Percentiles rank a stretch among this genome's conserved stretches.
These are phyloP conservation scores for Erysimum pusillum DNA, from an alignment of 441 rosid species.

Conservation along the genomic window DNA sequence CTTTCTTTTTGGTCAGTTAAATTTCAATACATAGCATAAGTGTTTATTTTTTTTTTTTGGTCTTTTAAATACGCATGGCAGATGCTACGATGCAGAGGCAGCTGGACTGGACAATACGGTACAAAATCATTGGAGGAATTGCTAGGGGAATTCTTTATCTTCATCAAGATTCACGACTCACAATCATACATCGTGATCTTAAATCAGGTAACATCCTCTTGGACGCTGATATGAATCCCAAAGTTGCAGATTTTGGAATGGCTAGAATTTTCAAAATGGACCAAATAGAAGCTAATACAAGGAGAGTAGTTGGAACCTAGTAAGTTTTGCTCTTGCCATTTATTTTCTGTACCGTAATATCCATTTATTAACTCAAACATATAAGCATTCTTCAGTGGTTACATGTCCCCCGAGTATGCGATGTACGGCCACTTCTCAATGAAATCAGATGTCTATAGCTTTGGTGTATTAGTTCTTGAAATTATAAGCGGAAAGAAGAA, in stretches of 20 bases:
- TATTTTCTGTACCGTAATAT: too few species aligned
- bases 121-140: conserved; percentile 52
- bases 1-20: conserved; percentile 61
- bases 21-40: too few species aligned
- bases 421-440: conserved; percentile 53
- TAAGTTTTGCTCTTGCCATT: too few species aligned
- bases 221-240: conserved; percentile 55
- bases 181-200: conserved; percentile 65
- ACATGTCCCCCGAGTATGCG: conserved; percentile 61
- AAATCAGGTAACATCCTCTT: conserved; percentile 60
- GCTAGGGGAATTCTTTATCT: conserved; percentile 60
- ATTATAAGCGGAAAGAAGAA: conserved; percentile 53
- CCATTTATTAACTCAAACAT: too few species aligned
- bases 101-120: conserved; percentile 56
- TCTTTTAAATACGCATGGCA: conserved; percentile 12
- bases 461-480: conserved; percentile 57
- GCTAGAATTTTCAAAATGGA: conserved; percentile 54
- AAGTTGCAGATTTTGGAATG: conserved; percentile 69
- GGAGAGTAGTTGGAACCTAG: conserved; percentile 60
- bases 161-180: conserved; percentile 61
- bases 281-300: conserved; percentile 53
- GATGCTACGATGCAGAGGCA: conserved; percentile 49
- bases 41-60: too few species aligned
- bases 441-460: conserved; percentile 60
- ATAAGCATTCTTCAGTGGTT: conserved; percentile 55